Conservation (phyloP, 192 early-diverging fungal species). For the Backusella liffmaniae region DNA sequence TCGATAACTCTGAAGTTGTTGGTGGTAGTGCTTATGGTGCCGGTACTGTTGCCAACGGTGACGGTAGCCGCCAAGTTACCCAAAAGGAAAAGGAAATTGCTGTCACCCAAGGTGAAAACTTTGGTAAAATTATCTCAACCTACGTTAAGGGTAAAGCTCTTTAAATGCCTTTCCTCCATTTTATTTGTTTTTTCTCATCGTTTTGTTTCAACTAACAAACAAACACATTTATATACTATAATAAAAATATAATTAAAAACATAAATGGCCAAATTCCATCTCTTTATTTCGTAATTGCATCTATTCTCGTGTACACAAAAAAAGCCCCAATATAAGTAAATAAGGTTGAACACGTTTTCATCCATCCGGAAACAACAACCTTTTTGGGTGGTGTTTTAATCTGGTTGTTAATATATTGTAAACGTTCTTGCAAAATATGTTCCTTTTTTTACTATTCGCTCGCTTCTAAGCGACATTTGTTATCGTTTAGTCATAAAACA, state of each 20-base stretch:
- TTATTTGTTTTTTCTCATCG: neutral
- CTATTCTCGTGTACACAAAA: neutral
- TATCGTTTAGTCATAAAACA: neutral
- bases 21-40: constrained; percentile 25
- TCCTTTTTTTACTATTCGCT: neutral
- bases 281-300: neutral
- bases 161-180: neutral
- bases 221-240: neutral
- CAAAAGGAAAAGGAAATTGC: constrained; percentile 68
- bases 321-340: neutral
- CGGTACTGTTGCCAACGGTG: constrained; percentile 46
- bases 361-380: neutral
- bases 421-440: neutral
- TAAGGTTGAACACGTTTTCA: neutral
- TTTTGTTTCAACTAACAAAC: neutral
- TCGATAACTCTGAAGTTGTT: constrained; percentile 37
- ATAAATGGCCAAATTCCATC: neutral
- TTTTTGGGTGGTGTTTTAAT: neutral
- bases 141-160: constrained; percentile 13
- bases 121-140: constrained; percentile 47
- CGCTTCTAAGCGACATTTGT: neutral
- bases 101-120: constrained; percentile 57
- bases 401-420: neutral
- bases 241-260: neutral
- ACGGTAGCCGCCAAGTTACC: constrained; percentile 61